Evolutionary conservation across 2,329 filamentous ascomycete species (phyloP), one percentile per base, ranked within the genome.

Genomic region (Pleoardoris graminearum): DNA sequence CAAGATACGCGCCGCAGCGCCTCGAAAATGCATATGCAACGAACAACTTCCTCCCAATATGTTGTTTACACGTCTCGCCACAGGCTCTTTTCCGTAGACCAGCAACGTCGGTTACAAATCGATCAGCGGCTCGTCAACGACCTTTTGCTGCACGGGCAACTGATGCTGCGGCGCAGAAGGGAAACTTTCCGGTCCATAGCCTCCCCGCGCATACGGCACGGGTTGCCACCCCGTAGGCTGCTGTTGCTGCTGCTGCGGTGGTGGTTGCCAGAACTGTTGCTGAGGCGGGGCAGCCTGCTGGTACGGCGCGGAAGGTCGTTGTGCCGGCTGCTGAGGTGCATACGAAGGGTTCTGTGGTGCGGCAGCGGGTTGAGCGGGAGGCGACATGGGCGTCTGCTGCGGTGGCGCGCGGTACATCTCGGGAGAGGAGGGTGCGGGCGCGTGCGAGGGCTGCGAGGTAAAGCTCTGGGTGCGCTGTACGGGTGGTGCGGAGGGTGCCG

Each of bases 51-150:
- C n/a, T n/a, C n/a, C n/a, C n/a, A n/a, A n/a, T n/a, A n/a, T n/a
- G n/a, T n/a, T n/a, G n/a, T n/a, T n/a, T n/a, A n/a, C n/a, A n/a
- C n/a, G n/a, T n/a, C n/a, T n/a, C n/a, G n/a, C n/a, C n/a, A n/a
- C n/a, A n/a, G n/a, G 25, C 25, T 5, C 25, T 27, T 27, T 27
- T 27, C 25, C 10, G 10, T 27, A 5, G 25, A 6, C 12, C 23
- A 14, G 11, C 11, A 11, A 11, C 22, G 14, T 10, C 17, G 7
- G 30, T 51, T 73, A 92, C 56, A 93, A 79, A 72, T 94, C 90
- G 73, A 94, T 94, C 65, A 94, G 75, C 53, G 85, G 88, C 73
- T 93, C 90, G 73, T 93, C 89, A 41, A 88, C 80, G 1, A 77
- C 80, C 60, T 80, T 76, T 36, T 77, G 74, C 50, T 72, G 67